Base-by-base conservation (phyloP, 2,329 filamentous ascomycete species). In the Scortechinia acanthostroma region DNA sequence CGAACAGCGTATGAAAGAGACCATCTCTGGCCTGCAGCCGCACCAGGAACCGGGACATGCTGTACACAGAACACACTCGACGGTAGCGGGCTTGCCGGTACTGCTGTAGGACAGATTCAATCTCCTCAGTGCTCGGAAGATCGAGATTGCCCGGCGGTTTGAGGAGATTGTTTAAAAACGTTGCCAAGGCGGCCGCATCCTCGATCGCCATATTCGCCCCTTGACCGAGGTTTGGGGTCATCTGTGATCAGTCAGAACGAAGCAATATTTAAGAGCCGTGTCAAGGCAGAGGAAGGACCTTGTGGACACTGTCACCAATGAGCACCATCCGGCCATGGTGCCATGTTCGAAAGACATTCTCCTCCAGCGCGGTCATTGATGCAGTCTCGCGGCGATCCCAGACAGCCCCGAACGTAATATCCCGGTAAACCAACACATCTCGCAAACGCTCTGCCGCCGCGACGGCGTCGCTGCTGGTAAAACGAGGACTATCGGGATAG, bases 181-280 rank as follows among this genome's bases (percentile, higher is more conserved):
- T n/a, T n/a, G 55, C 51, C 13, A 64, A 46, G 4, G 47, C 44
- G 2, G 58, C 62, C 2, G 57, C 58, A 37, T 54, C 54, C 47
- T 66, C 63, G 15, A 66, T 61, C 1, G 59, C 59, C n/a, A 47
- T 53, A 48, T 65, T 65, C 13, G 57, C 63, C 5, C 63, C 63
- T 48, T 63, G 58, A 3, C 59, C 63, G 15, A 55, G 45, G 37
- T 62, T 63, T 1, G 57, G 55, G 4, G 59, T 60, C 53, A 62
- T 30, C 25, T 30, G 25, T 30, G n/a, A n/a, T n/a, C 25, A 30
- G 10, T 30, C 10, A 10, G 10, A 30, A 30, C 10, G 10, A 30
- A 10, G 25, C 10, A 30, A 30, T 30, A 30, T n/a, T 30, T 30
- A n/a, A n/a, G 10, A 30, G n/a, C 25, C n/a, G n/a, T n/a, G n/a